Percentiles rank a stretch among this genome's conserved stretches.
Evolutionary conservation across 2,329 filamentous ascomycete species (phyloP).

Genomic region (Trichoderma sp.): DNA sequence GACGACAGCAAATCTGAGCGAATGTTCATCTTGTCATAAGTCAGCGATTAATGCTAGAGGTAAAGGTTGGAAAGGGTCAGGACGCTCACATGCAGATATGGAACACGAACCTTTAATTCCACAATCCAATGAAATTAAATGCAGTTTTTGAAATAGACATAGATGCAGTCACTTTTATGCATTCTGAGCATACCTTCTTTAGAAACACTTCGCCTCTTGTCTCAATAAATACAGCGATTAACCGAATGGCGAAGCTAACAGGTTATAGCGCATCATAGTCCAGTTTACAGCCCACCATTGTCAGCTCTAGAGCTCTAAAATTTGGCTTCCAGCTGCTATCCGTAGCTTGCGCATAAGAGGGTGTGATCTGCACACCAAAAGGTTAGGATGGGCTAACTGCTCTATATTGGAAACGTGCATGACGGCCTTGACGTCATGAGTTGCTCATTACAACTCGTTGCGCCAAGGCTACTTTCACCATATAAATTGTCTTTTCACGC

Average conservation of each 20-base stretch:
- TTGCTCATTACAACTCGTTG: constrained; percentile 19
- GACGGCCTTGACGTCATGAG: constrained; percentile 17
- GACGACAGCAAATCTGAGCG: not conserved
- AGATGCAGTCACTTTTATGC: not conserved
- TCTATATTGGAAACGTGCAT: not conserved
- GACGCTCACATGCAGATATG: not conserved
- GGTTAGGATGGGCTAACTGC: not conserved
- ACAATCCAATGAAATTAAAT: too few species aligned
- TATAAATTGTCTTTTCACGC: not conserved
- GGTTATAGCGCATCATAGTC: not conserved
- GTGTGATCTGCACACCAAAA: constrained; percentile 3
- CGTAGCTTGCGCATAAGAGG: not conserved
- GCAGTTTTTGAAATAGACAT: too few species aligned
- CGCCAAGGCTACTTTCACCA: not conserved
- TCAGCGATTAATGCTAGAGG: not conserved
- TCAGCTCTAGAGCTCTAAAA: not conserved
- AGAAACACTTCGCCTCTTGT: not conserved
- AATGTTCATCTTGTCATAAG: constrained; percentile 24
- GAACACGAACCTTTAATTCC: too few species aligned
- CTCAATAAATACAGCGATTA: not conserved
- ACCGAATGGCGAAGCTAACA: not conserved
- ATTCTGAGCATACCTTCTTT: not conserved
- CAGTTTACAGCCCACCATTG: not conserved
- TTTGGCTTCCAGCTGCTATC: not conserved
- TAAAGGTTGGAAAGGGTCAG: not conserved